phyloP scores from a whole-genome alignment of 2,329 filamentous ascomycete species.

The Cordyceps militaris region DNA sequence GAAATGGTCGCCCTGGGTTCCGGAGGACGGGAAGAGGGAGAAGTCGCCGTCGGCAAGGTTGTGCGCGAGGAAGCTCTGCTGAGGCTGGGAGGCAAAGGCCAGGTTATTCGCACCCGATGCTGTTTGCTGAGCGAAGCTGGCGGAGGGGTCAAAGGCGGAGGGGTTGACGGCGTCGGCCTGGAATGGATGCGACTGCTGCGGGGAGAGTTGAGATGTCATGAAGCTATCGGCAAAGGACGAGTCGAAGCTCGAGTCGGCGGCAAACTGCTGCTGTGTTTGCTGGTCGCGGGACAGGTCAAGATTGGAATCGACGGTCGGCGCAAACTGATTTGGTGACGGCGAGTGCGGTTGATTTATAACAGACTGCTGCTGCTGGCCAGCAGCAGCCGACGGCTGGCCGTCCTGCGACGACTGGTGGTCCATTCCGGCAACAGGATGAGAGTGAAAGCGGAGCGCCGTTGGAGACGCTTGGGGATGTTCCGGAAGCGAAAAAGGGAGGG shows the following conservation, averaged over 20 bases:
- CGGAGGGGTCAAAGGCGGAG: slow-evolving; percentile 34
- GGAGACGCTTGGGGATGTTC: slow-evolving; percentile 6
- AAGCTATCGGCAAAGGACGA: slow-evolving; percentile 42
- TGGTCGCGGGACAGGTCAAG: slow-evolving; percentile 53
- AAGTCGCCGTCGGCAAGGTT: slow-evolving; percentile 53
- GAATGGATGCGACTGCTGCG: slow-evolving; percentile 26
- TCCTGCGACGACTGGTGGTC: slow-evolving; percentile 10
- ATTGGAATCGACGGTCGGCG: slow-evolving; percentile 35
- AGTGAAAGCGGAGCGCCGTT: slow-evolving; percentile 9
- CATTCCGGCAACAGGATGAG: slow-evolving; percentile 1
- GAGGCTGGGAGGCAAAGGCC: slow-evolving; percentile 34
- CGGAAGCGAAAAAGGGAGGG: not conserved
- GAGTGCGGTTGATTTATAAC: slow-evolving; percentile 65
- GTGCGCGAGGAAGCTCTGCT: slow-evolving; percentile 40
- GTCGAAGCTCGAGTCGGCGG: slow-evolving; percentile 39
- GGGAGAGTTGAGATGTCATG: slow-evolving; percentile 29
- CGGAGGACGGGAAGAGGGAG: slow-evolving; percentile 52
- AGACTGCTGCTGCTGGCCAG: slow-evolving; percentile 43
- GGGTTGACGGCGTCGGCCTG: slow-evolving; percentile 21
- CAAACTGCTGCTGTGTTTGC: slow-evolving; percentile 33
- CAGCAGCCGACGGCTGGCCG: slow-evolving; percentile 56
- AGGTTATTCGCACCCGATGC: slow-evolving; percentile 25
- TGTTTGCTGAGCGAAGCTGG: slow-evolving; percentile 38
- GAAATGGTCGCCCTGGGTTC: slow-evolving; percentile 49
- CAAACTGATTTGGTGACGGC: slow-evolving; percentile 52